Base-by-base conservation (phyloP, 805 yeast species). In the Candida insectalens region DNA sequence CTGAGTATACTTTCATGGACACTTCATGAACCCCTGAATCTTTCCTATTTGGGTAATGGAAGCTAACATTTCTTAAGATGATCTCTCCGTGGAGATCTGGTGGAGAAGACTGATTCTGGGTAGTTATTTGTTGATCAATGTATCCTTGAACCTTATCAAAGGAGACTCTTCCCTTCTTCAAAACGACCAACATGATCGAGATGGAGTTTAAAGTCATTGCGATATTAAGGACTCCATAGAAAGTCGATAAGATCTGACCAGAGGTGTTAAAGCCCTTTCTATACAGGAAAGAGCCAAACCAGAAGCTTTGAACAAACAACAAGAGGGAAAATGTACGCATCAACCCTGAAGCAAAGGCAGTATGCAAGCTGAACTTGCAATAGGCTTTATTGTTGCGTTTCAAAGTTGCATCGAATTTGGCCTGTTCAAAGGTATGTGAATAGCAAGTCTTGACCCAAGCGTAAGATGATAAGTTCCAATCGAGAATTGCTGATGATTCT, bases 301-400 rank as follows among this genome's bases (percentile, higher is more conserved):
- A 87, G 46, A 92, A 83, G 0, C 89, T 94, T 55, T 84, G 95
- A 3, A 88, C 82, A 61, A 89, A 87, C 76, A 87, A 77, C 49
- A 76, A 51, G 25, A 84, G 60, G 0, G 79, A 67, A 4, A 88
- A 43, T 17, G 70, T 57, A 44, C 78, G 70, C 33, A 79, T 54
- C 0, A 70, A 28, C 0, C 82, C 78, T 16, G 69, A 53, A 48
- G 84, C 87, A 1, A 69, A 47, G 9, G 77, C 60, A 4, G 73
- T 57, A 12, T 63, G 67, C 18, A 72, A 47, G n/a, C 72, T 62
- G 27, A 65, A 47, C 29, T 60, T 61, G 27, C 63, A 57, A 42
- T 63, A 74, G 3, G 67, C 54, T 3, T 40, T 32, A 16, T 63
- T 65, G 29, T 68, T 53, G 2, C 33, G 27, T 3, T 34, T 32